Conservation (phyloP, 2,329 filamentous ascomycete genomes). For the Cercospora sojina region DNA sequence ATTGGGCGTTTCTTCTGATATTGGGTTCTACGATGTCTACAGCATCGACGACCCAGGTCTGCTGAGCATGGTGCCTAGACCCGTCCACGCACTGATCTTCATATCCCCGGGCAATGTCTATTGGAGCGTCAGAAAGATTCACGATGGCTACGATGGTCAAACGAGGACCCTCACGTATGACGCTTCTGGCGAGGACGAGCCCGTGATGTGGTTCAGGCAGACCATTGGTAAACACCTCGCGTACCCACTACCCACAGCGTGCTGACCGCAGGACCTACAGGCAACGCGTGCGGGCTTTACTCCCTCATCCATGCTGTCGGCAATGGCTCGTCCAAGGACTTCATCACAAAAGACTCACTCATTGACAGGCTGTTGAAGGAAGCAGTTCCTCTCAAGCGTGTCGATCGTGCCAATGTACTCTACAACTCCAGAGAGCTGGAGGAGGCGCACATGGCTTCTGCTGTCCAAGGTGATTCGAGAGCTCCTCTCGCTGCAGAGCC, state of each 20-base stretch:
- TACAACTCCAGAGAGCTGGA: conserved; percentile 51
- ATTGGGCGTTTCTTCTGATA: conserved; percentile 49
- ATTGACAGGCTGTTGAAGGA: conserved; percentile 48
- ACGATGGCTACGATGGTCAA: conserved; percentile 41
- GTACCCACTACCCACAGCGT: background rate
- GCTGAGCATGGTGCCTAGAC: conserved; percentile 53
- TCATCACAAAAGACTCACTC: conserved; percentile 46
- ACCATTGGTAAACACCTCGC: conserved; percentile 45
- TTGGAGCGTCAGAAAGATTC: conserved; percentile 42
- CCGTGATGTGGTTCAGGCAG: conserved; percentile 60
- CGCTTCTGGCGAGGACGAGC: conserved; percentile 50
- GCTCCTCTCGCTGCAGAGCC: conserved; percentile 36
- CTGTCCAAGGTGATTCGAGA: conserved; percentile 43
- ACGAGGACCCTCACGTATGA: conserved; percentile 43
- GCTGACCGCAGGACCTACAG: conserved; percentile 18
- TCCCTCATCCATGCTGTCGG: conserved; percentile 55
- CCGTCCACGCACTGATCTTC: conserved; percentile 55
- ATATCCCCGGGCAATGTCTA: conserved; percentile 50
- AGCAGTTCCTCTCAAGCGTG: conserved; percentile 46
- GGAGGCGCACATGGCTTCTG: conserved; percentile 45
- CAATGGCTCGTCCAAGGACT: conserved; percentile 49
- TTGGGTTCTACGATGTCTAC: conserved; percentile 57
- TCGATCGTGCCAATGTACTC: conserved; percentile 50
- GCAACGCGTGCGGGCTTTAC: conserved; percentile 60
- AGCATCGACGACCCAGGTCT: conserved; percentile 53